These are phyloP conservation scores for Citeromyces siamensis DNA, from an alignment of 1,139 yeast species.

Conservation along the genomic window DNA sequence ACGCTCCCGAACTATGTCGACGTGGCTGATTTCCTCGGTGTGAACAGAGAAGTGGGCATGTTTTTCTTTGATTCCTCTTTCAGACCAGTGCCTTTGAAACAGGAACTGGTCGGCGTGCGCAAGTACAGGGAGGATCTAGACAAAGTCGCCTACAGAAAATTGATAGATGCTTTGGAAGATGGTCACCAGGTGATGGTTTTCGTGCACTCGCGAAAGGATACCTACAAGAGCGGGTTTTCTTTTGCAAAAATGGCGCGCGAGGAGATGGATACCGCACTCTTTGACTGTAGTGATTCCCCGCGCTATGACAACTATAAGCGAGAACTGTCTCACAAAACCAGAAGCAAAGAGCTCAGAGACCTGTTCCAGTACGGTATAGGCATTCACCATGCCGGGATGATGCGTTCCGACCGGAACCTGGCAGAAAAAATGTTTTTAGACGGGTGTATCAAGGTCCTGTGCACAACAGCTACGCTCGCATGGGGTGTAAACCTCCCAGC, in stretches of 20 bases:
- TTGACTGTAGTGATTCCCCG: constrained; percentile 46
- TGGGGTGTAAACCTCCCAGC: constrained; percentile 99
- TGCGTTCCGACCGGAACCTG: constrained; percentile 79
- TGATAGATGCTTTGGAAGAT: constrained; percentile 47
- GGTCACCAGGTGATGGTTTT: constrained; percentile 95
- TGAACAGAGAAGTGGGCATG: constrained; percentile 80
- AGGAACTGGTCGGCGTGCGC: constrained; percentile 74
- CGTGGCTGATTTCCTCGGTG: constrained; percentile 93
- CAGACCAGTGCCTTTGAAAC: constrained; percentile 89
- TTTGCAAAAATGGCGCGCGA: constrained; percentile 61
- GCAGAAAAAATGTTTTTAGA: constrained; percentile 78
- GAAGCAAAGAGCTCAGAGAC: constrained; percentile 73
- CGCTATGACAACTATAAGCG: constrained; percentile 35
- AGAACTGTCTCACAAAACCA: constrained; percentile 59
- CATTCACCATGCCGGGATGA: constrained; percentile 96
- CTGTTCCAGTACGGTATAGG: constrained; percentile 80
- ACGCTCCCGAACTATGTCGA: constrained; percentile 90
- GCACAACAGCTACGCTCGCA: constrained; percentile 96
- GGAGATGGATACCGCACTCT: constrained; percentile 36
- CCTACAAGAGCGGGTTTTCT: constrained; percentile 68
- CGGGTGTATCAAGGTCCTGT: constrained; percentile 82
- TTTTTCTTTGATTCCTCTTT: constrained; percentile 89
- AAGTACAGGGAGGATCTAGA: constrained; percentile 80
- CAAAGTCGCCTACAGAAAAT: constrained; percentile 62
- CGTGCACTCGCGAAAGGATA: constrained; percentile 92